Base-by-base conservation (phyloP, 164 flowering plant genomes). In the Aristolochia californica region DNA sequence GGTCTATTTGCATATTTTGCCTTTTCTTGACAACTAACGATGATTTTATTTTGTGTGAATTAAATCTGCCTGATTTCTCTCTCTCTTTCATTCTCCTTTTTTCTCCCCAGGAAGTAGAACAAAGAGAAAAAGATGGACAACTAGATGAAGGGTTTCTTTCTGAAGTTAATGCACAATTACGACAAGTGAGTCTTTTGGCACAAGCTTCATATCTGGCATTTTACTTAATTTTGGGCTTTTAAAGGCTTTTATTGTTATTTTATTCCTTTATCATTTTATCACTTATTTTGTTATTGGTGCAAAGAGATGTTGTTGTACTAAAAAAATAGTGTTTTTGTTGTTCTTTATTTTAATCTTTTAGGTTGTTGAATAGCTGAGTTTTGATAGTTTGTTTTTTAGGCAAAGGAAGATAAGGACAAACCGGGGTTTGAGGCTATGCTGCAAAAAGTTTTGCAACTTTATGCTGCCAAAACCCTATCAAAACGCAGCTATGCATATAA, bases 371-470 rank as follows among this genome's bases (percentile, higher is more conserved):
- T 20, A 18, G 38, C 15, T 55, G 30, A 27, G 18, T 20, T 51
- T 55, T 45, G 45, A n/a, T n/a, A n/a, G n/a, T 58, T 61, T 62
- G 50, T 53, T 65, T 44, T 74, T 60, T 73, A 91, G 98, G 95
- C 95, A 62, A 91, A 82, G 72, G 83, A 79, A 80, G 98, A 86
- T 76, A 81, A 64, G 30, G 98, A 91, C 67, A 91, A 91, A 69
- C 96, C 98, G 13, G 96, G 96, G 45, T 80, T 88, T 62, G 88
- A 77, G 73, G 96, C 98, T 53, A 91, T 86, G 96, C 54, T 91
- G 81, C 95, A 83, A 67, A 91, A 91, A 64, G 87, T 91, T 59
- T 68, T 91, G 72, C 98, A 88, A 74, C 78, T 85, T 45, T 91
- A 88, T 82, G 96, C 98, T 68, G 75, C 93, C 22, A 77, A 61